These are phyloP conservation scores for Meyerozyma sp. DNA, from an alignment of 1,139 yeast genomes.

Conservation along the genomic window DNA sequence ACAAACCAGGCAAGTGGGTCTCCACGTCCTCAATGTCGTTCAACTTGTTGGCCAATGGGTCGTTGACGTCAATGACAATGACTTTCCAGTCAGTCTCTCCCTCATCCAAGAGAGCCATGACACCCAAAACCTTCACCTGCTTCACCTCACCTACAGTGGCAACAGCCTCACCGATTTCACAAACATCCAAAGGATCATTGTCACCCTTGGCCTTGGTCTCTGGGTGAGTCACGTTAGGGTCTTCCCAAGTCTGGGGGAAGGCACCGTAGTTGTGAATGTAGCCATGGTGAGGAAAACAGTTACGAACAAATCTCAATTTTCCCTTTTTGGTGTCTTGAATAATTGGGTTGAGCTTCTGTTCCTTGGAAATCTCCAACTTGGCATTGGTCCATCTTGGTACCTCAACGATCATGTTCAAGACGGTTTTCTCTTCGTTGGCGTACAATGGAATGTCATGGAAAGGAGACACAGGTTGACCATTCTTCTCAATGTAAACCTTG, in stretches of 20 bases:
- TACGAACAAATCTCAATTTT: constrained; percentile 78
- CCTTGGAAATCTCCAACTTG: constrained; percentile 82
- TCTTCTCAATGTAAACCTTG: constrained; percentile 66
- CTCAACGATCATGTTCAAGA: constrained; percentile 87
- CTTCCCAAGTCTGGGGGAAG: constrained; percentile 98
- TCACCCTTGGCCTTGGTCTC: constrained; percentile 63
- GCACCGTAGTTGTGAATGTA: constrained; percentile 97
- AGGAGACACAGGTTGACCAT: constrained; percentile 58
- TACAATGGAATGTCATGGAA: constrained; percentile 89
- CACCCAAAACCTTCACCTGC: constrained; percentile 87
- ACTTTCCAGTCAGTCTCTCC: constrained; percentile 99
- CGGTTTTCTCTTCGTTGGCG: constrained; percentile 54
- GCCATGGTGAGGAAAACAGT: constrained; percentile 94
- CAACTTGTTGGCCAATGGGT: constrained; percentile 71
- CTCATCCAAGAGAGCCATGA: constrained; percentile 90
- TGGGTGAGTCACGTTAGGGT: constrained; percentile 38
- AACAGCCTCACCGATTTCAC: constrained; percentile 79
- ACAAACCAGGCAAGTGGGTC: constrained; percentile 74
- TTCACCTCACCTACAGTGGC: constrained; percentile 71
- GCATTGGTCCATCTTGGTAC: constrained; percentile 97
- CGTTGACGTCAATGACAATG: constrained; percentile 76
- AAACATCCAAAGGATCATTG: constrained; percentile 93
- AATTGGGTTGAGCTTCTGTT: constrained; percentile 75
- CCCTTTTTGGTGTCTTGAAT: constrained; percentile 93
- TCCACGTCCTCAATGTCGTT: constrained; percentile 82